phyloP scores from a whole-genome alignment of 805 yeast genomes.

The Metschnikowia orientalis region DNA sequence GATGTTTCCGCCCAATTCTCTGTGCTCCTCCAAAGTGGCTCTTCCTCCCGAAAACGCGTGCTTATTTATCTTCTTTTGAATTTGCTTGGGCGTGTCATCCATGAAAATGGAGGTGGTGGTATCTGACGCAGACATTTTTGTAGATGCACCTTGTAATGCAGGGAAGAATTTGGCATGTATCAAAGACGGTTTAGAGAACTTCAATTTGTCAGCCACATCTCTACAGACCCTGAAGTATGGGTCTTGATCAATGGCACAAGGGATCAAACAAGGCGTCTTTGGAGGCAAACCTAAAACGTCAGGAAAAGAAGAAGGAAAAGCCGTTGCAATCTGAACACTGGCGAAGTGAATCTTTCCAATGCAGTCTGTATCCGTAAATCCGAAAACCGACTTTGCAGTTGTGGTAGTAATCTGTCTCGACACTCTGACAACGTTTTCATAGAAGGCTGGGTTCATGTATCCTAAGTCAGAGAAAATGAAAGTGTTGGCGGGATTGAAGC shows the following conservation, averaged over 20 bases:
- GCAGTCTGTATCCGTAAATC: slow-evolving; percentile 90
- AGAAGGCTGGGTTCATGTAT: slow-evolving; percentile 90
- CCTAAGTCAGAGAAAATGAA: slow-evolving; percentile 90
- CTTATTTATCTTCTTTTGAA: slow-evolving; percentile 91
- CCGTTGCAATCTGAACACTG: slow-evolving; percentile 91
- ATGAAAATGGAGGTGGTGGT: slow-evolving; percentile 87
- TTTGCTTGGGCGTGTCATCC: slow-evolving; percentile 91
- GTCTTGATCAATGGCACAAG: slow-evolving; percentile 99
- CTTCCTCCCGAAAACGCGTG: slow-evolving; percentile 96
- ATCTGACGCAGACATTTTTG: slow-evolving; percentile 96
- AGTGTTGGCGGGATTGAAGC: slow-evolving; percentile 91
- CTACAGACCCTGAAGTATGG: slow-evolving; percentile 97
- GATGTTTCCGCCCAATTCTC: slow-evolving; percentile 86
- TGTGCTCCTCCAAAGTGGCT: slow-evolving; percentile 83
- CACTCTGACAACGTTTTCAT: slow-evolving; percentile 88
- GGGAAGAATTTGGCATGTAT: slow-evolving; percentile 96
- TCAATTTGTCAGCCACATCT: slow-evolving; percentile 93
- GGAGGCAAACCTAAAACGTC: slow-evolving; percentile 80
- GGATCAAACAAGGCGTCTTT: slow-evolving; percentile 94
- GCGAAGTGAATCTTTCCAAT: slow-evolving; percentile 95
- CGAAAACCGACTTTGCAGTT: slow-evolving; percentile 96
- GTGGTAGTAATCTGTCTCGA: slow-evolving; percentile 94
- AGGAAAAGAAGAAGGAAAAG: slow-evolving; percentile 95
- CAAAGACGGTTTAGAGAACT: slow-evolving; percentile 85
- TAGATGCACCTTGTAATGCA: slow-evolving; percentile 91